These are phyloP conservation scores for Conidiobolus incongruus DNA, from an alignment of 371 early-diverging fungal genomes.

Conservation along the genomic window DNA sequence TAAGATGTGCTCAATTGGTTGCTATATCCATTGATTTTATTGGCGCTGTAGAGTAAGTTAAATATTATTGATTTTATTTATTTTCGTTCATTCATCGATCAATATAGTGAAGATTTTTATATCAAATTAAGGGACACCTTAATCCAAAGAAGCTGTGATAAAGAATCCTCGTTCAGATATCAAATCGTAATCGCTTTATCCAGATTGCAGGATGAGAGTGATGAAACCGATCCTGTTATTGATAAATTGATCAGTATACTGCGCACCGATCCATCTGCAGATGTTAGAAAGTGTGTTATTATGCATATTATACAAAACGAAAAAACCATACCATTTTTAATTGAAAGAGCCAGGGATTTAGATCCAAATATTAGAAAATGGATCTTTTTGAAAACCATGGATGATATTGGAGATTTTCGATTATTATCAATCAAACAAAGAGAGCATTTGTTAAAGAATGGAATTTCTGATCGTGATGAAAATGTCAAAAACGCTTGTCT, in stretches of 20 bases:
- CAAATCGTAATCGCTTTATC: constrained; percentile 61
- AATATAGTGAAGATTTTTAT: constrained; percentile 37
- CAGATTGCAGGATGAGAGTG: constrained; percentile 35
- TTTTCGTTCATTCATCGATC: too few relatives aligned
- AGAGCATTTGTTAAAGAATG: constrained; percentile 41
- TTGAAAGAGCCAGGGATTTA: constrained; percentile 54
- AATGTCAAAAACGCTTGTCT: constrained; percentile 46
- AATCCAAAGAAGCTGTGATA: constrained; percentile 49
- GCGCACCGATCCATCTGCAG: constrained; percentile 45
- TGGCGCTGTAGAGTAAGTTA: constrained; percentile 38
- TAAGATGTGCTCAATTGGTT: constrained; percentile 55
- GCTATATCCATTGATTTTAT: constrained; percentile 47
- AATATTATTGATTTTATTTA: neutral
- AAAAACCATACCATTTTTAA: constrained; percentile 34
- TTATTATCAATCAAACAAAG: constrained; percentile 39
- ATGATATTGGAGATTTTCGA: constrained; percentile 37
- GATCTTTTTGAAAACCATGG: constrained; percentile 40
- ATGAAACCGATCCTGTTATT: constrained; percentile 26
- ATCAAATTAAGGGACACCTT: constrained; percentile 33
- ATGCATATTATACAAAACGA: constrained; percentile 40
- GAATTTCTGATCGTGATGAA: constrained; percentile 40
- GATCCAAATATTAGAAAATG: constrained; percentile 35
- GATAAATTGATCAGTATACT: constrained; percentile 12
- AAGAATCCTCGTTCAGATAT: constrained; percentile 53
- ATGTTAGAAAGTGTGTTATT: constrained; percentile 64